Conservation (phyloP, 1,139 yeast genomes). For the Suhomyces anneliseae region DNA sequence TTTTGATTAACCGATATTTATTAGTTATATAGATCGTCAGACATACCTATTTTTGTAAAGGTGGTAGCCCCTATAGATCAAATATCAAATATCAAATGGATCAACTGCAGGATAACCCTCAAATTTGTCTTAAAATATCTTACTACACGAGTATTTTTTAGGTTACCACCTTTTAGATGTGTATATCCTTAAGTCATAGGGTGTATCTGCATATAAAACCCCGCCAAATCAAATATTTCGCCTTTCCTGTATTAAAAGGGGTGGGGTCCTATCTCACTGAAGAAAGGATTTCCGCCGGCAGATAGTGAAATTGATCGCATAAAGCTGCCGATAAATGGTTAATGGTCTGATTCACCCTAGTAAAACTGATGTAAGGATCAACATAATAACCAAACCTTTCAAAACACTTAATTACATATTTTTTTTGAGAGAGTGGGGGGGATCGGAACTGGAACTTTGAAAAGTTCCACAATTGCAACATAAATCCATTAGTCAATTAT, state of each 20-base stretch:
- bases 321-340: no score
- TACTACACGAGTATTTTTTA: neutral
- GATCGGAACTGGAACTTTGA: neutral
- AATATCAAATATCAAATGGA: no score
- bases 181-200: neutral
- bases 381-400: no score
- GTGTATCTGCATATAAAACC: neutral
- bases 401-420: no score
- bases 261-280: neutral
- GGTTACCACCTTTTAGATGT: neutral
- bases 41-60: no score
- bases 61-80: no score
- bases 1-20: no score
- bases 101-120: no score
- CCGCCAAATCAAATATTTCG: neutral
- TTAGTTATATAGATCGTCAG: no score
- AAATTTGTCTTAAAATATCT: no score
- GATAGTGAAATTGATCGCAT: neutral
- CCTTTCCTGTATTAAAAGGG: neutral
- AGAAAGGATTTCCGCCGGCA: neutral
- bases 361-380: no score
- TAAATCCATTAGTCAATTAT: neutral
- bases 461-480: neutral
- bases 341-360: no score
- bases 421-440: neutral